Conservation (phyloP, 2,329 filamentous ascomycete species). For the Coniochaeta sp. region DNA sequence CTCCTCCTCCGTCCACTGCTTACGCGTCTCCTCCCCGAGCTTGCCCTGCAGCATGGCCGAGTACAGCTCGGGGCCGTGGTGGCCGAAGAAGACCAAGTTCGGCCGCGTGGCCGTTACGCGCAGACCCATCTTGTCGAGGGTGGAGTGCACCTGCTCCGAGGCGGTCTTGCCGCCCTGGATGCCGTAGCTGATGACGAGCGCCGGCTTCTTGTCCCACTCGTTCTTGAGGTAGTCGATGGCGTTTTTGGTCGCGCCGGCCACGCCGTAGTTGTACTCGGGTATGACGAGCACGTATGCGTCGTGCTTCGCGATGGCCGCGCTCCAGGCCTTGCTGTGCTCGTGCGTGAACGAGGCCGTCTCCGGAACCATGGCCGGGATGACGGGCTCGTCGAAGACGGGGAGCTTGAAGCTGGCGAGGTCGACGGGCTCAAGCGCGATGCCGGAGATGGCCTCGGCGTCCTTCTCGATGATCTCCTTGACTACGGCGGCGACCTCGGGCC, state of each 20-base stretch:
- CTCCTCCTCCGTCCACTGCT: not conserved
- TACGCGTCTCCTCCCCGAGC: not conserved
- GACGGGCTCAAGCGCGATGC: slow-evolving; percentile 10
- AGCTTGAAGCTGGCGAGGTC: slow-evolving; percentile 32
- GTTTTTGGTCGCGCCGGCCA: slow-evolving; percentile 50
- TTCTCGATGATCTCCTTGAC: slow-evolving; percentile 15
- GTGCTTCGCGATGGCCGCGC: slow-evolving; percentile 30
- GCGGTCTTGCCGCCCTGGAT: slow-evolving; percentile 29
- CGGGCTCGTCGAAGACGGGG: slow-evolving; percentile 35
- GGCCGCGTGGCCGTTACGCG: not conserved
- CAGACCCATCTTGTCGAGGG: slow-evolving; percentile 7
- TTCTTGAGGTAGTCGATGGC: slow-evolving; percentile 54
- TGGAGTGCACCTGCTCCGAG: slow-evolving; percentile 16
- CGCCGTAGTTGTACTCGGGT: slow-evolving; percentile 50
- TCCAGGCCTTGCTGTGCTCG: slow-evolving; percentile 38
- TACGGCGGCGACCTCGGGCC: slow-evolving; percentile 24
- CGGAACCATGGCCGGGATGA: slow-evolving; percentile 30
- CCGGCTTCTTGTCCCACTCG: slow-evolving; percentile 50
- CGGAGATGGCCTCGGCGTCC: not conserved
- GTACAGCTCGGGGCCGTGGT: not conserved
- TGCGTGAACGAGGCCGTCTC: slow-evolving; percentile 25
- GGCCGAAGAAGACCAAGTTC: not conserved
- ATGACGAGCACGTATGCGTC: slow-evolving; percentile 41
- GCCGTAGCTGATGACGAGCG: slow-evolving; percentile 47
- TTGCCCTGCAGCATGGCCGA: not conserved